A percentile compares a stretch with the other conserved stretches of the same genome.
phyloP scores from a whole-genome alignment of 768 basidiomycete species.

The Galerina sulciceps region DNA sequence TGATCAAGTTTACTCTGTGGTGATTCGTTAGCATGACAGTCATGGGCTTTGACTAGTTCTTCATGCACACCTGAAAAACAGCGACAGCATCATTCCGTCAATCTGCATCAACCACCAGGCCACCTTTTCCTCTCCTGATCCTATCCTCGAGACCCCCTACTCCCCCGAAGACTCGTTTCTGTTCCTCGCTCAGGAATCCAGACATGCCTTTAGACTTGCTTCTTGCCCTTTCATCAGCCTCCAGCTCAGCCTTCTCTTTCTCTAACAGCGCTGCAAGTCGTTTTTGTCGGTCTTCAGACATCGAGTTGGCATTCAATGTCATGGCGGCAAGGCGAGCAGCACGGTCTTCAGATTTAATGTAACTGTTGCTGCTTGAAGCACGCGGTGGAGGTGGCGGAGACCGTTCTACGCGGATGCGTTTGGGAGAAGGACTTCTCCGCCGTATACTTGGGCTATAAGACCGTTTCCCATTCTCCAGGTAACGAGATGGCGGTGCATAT shows the following conservation, averaged over 20 bases:
- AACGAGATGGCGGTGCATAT: conserved; percentile 22
- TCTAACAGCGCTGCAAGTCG: conserved; percentile 70
- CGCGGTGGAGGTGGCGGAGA: conserved; percentile 36
- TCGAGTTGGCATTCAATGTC: conserved; percentile 69
- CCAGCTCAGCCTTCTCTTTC: conserved; percentile 79
- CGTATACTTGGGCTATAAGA: conserved; percentile 40
- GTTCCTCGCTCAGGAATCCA: conserved; percentile 79
- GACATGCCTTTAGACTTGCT: conserved; percentile 79
- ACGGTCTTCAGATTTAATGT: conserved; percentile 49
- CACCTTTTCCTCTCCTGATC: conserved; percentile 72
- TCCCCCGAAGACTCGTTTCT: conserved; percentile 85
- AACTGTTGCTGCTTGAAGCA: conserved; percentile 4
- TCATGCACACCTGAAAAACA: neutral
- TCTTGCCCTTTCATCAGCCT: conserved; percentile 69
- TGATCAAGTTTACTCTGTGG: neutral
- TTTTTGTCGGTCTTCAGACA: conserved; percentile 72
- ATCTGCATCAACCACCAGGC: conserved; percentile 69
- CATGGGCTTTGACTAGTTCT: neutral
- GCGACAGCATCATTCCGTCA: conserved; percentile 34
- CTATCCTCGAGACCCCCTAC: conserved; percentile 79
- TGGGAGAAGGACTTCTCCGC: conserved; percentile 37
- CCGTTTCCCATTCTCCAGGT: conserved; percentile 40
- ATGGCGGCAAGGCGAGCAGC: conserved; percentile 91
- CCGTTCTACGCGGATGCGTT: conserved; percentile 55
- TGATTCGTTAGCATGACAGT: neutral